Percentiles rank a stretch among this genome's conserved stretches.
Conservation (phyloP, 306 rosid species). For the Acacia acuminata region DNA sequence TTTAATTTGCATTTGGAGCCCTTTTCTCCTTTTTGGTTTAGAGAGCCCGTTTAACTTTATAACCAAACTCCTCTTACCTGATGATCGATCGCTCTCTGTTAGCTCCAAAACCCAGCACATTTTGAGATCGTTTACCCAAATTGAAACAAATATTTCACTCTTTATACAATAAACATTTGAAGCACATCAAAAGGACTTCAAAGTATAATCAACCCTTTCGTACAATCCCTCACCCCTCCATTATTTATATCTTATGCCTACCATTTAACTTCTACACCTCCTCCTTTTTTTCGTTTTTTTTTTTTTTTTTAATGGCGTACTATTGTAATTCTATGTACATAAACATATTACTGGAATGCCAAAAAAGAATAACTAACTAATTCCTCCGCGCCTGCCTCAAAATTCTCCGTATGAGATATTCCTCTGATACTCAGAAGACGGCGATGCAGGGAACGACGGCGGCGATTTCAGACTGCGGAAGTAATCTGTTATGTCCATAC, state of each 20-base stretch:
- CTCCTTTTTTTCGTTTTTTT: slow-evolving; percentile 16
- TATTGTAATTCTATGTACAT: slow-evolving; percentile 51
- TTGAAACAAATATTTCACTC: not conserved
- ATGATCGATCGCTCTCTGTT: not conserved
- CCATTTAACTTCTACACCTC: slow-evolving; percentile 27
- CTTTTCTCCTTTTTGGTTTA: no score
- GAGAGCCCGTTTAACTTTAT: no score
- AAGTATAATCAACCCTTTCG: slow-evolving; percentile 29
- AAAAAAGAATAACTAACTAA: slow-evolving; percentile 35
- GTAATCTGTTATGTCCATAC: slow-evolving; percentile 51
- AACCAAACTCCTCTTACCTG: no score
- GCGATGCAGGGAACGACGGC: slow-evolving; percentile 65
- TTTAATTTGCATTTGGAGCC: no score
- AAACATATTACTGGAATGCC: not conserved
- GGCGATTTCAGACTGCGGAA: slow-evolving; percentile 54
- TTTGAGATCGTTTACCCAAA: not conserved
- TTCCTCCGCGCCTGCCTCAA: slow-evolving; percentile 37
- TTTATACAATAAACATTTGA: not conserved
- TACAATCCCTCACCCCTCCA: slow-evolving; percentile 26
- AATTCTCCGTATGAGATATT: slow-evolving; percentile 48
- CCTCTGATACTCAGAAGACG: slow-evolving; percentile 38
- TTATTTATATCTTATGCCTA: slow-evolving; percentile 8
- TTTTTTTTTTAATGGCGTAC: not conserved
- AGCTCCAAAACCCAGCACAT: not conserved
- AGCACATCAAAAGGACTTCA: slow-evolving; percentile 15